A percentile compares a stretch with the other conserved stretches of the same genome.
Evolutionary conservation across 2,329 filamentous ascomycete genomes (phyloP).

Genomic region (Ophidiomyces ophidiicola): DNA sequence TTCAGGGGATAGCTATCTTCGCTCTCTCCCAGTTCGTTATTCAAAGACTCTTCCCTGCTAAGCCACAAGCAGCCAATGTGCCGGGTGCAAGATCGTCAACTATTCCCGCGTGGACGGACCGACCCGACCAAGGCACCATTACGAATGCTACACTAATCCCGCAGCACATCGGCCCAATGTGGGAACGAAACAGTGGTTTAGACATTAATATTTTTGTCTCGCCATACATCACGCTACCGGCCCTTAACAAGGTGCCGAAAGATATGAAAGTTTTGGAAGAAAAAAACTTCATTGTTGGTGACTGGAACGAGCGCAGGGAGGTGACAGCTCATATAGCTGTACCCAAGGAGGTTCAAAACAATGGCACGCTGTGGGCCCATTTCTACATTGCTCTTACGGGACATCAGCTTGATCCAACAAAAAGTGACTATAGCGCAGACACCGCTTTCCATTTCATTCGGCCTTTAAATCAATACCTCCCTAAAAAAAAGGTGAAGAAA

Average conservation of each 20-base stretch:
- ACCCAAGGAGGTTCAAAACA: slow-evolving; percentile 69
- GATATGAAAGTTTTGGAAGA: slow-evolving; percentile 62
- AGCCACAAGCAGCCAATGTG: slow-evolving; percentile 21
- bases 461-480: slow-evolving; percentile 77
- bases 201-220: slow-evolving; percentile 82
- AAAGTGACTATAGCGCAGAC: slow-evolving; percentile 57
- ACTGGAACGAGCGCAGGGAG: slow-evolving; percentile 65
- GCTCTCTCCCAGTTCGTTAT: slow-evolving; percentile 46
- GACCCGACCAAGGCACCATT: slow-evolving; percentile 44
- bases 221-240: slow-evolving; percentile 55
- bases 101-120: slow-evolving; percentile 53
- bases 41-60: slow-evolving; percentile 42
- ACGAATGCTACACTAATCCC: slow-evolving; percentile 55
- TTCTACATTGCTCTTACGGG: slow-evolving; percentile 77
- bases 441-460: slow-evolving; percentile 74
- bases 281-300: slow-evolving; percentile 64
- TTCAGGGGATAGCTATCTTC: slow-evolving; percentile 50
- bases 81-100: slow-evolving; percentile 17
- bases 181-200: slow-evolving; percentile 61
- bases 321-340: slow-evolving; percentile 67
- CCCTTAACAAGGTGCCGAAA: slow-evolving; percentile 52
- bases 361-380: slow-evolving; percentile 88
- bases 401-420: slow-evolving; percentile 60
- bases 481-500: slow-evolving; percentile 82
- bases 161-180: slow-evolving; percentile 68